phyloP scores from a whole-genome alignment of 805 yeast species.

The Sugiyamaella floridensis region DNA sequence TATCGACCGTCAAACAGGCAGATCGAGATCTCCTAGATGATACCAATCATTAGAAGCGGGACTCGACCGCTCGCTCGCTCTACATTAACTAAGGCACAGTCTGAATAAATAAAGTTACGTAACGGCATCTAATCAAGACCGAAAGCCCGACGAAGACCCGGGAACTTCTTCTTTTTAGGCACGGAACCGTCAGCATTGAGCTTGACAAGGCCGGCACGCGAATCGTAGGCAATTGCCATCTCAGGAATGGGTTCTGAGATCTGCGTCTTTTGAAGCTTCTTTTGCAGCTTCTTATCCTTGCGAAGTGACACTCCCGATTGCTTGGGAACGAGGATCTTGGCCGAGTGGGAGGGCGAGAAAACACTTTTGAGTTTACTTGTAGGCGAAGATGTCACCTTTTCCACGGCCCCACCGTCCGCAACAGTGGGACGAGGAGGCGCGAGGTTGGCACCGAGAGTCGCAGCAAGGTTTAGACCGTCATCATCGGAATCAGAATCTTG shows the following conservation, averaged over 20 bases:
- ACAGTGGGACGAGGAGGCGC: background rate
- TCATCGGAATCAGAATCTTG: constrained; percentile 31
- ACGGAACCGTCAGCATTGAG: constrained; percentile 5
- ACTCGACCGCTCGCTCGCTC: too few relatives aligned
- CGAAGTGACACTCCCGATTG: background rate
- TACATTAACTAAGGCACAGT: background rate
- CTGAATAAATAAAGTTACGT: background rate
- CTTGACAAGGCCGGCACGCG: constrained; percentile 1
- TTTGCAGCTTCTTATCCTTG: background rate
- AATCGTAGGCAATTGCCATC: constrained; percentile 8
- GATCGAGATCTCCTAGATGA: constrained; percentile 32
- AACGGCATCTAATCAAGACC: constrained; percentile 11
- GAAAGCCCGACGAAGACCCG: constrained; percentile 18
- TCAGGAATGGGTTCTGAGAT: constrained; percentile 12
- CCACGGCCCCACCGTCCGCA: constrained; percentile 1
- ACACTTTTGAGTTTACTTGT: constrained; percentile 19
- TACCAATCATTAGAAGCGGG: background rate
- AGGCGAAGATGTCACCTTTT: constrained; percentile 1
- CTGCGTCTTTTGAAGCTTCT: background rate
- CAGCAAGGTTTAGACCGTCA: constrained; percentile 13
- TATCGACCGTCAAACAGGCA: constrained; percentile 24
- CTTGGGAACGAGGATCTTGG: constrained; percentile 20
- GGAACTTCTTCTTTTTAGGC: constrained; percentile 20
- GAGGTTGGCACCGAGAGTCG: background rate
- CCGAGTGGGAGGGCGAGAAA: constrained; percentile 27